These are phyloP conservation scores for Berkeleyomyces rouxiae DNA, from an alignment of 2,329 filamentous ascomycete species.

Conservation along the genomic window DNA sequence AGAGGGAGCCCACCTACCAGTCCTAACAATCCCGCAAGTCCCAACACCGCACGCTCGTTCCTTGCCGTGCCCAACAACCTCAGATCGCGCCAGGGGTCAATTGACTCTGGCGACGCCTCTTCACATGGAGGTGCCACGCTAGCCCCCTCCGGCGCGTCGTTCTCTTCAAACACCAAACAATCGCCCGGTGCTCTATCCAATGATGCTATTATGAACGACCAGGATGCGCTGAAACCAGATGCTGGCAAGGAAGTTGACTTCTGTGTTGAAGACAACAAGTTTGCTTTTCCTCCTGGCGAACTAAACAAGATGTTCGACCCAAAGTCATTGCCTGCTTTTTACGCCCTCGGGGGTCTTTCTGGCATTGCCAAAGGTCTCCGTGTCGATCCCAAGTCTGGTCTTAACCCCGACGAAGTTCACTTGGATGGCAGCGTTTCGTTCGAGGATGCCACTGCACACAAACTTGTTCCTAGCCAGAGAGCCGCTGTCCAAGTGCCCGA, in stretches of 20 bases:
- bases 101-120: constrained; percentile 48
- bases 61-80: constrained; percentile 47
- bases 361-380: constrained; percentile 69
- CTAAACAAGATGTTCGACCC: constrained; percentile 79
- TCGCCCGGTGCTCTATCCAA: constrained; percentile 27
- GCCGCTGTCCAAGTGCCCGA: constrained; percentile 8
- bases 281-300: constrained; percentile 71
- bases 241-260: constrained; percentile 63
- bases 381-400: constrained; percentile 51
- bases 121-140: constrained; percentile 49
- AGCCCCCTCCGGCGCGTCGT: constrained; percentile 28
- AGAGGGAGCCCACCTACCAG: constrained; percentile 51
- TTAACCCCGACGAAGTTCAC: constrained; percentile 58
- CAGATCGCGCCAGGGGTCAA: constrained; percentile 49
- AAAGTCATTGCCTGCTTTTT: constrained; percentile 70
- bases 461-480: background rate
- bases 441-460: constrained; percentile 41
- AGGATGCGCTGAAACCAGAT: constrained; percentile 58
- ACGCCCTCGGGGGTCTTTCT: constrained; percentile 57
- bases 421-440: constrained; percentile 54
- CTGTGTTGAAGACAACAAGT: constrained; percentile 59
- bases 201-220: constrained; percentile 43
- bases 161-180: constrained; percentile 28
- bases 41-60: constrained; percentile 30
- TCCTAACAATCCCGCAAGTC: constrained; percentile 54